Percentiles rank a stretch among this genome's conserved stretches.
phyloP scores from a whole-genome alignment of 2,329 filamentous ascomycete species.

The Aspergillus spinulosporus region DNA sequence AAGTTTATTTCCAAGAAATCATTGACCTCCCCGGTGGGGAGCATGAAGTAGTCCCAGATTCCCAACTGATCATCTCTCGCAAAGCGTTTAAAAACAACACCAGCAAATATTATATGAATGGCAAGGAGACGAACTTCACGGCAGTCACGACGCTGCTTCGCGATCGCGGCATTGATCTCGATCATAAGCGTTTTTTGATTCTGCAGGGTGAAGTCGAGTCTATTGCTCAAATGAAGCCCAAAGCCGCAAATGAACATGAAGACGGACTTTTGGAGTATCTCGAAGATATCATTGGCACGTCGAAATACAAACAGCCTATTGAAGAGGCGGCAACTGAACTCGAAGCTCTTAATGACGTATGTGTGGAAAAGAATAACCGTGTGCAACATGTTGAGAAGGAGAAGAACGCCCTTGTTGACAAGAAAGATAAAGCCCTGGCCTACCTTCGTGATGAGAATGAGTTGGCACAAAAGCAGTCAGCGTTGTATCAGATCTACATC shows the following conservation, averaged over 20 bases:
- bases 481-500: slow-evolving; percentile 88
- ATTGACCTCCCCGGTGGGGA: slow-evolving; percentile 79
- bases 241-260: slow-evolving; percentile 91
- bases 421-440: slow-evolving; percentile 90
- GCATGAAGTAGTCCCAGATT: slow-evolving; percentile 76
- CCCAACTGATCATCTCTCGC: slow-evolving; percentile 82
- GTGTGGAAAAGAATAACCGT: slow-evolving; percentile 88
- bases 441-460: slow-evolving; percentile 94
- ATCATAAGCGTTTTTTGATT: slow-evolving; percentile 97
- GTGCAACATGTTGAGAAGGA: slow-evolving; percentile 99
- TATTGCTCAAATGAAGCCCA: slow-evolving; percentile 98
- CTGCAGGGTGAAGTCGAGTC: slow-evolving; percentile 97
- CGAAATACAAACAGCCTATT: slow-evolving; percentile 96
- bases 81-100: slow-evolving; percentile 97
- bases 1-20: slow-evolving; percentile 94
- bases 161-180: slow-evolving; percentile 87
- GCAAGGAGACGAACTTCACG: slow-evolving; percentile 86
- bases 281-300: slow-evolving; percentile 97
- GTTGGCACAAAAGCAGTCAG: slow-evolving; percentile 81
- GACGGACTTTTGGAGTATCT: slow-evolving; percentile 95
- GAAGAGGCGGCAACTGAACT: slow-evolving; percentile 90
- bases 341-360: slow-evolving; percentile 90
- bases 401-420: slow-evolving; percentile 87
- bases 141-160: slow-evolving; percentile 83
- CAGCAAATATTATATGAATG: slow-evolving; percentile 97